Evolutionary conservation across 208 protist species (phyloP), one percentile per base, ranked within the genome.

Genomic region (Trypanosoma cruzi): DNA sequence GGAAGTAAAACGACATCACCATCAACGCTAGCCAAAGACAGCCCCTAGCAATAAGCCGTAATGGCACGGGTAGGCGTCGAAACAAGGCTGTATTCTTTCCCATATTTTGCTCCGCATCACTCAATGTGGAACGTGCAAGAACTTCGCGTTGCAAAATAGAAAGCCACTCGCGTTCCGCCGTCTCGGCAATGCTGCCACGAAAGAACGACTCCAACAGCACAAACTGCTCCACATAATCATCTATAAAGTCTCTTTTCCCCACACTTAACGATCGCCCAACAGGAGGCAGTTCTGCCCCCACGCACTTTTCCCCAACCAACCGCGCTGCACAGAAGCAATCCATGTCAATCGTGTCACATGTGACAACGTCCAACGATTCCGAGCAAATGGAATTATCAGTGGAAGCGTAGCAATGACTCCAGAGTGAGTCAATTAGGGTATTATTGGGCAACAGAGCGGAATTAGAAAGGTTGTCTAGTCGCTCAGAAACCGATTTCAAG

Each of bases 161-260:
- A 34, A 89, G 62, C 82, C 83, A 89, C 75, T 92, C 80, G 48
- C 73, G 81, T 65, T 85, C 82, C 69, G 75, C 54, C 61, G 81
- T 74, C 53, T 89, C 83, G 4, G 48, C 52, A 29, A 92, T 56
- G 63, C 59, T 88, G 55, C 72, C 54, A 31, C 86, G 83, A 49
- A 89, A 92, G 55, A 88, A 86, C 4, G 63, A 44, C 70, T 92
- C 86, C 61, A 89, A 69, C 11, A 78, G 64, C 13, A 44, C 22
- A 64, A 83, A 92, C 49, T 89, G 82, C 13, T 42, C 57, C n/a
- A 85, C 42, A 40, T 78, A 85, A 36, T 92, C 86, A 14, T 40
- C 62, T 55, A 84, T 75, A 32, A 88, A 57, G 59, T 81, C 68
- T 32, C 60, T 68, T n/a, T 20, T 16, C 42, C 1, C 28, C 40